These are phyloP conservation scores for Spathaspora gorwiae DNA, from an alignment of 805 yeast species.

Conservation along the genomic window DNA sequence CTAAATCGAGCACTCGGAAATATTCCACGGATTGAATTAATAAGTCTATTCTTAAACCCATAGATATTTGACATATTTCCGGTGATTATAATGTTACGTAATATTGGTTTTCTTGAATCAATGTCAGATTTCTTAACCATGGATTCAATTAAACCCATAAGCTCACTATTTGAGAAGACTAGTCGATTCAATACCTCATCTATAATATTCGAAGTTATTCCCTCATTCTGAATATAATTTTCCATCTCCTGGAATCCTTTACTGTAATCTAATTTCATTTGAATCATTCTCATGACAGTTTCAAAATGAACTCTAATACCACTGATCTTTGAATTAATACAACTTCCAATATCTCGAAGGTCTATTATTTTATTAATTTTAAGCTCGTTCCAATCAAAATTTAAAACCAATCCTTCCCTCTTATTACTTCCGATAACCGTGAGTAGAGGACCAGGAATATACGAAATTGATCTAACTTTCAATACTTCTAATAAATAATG, in stretches of 20 bases:
- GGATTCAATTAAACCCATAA: not conserved
- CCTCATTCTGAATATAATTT: not conserved
- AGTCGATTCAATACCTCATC: not conserved
- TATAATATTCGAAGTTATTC: not conserved
- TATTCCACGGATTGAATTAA: constrained; percentile 9
- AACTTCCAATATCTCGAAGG: constrained; percentile 14
- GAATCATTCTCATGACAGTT: constrained; percentile 4
- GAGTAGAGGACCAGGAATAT: constrained; percentile 16
- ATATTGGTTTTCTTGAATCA: constrained; percentile 15
- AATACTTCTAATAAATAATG: constrained; percentile 18
- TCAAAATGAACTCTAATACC: constrained; percentile 18
- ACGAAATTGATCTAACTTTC: constrained; percentile 20
- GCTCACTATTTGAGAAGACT: not conserved
- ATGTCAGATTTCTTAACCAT: constrained; percentile 11
- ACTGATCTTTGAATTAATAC: constrained; percentile 3
- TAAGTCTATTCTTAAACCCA: constrained; percentile 16
- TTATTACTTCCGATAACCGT: constrained; percentile 17
- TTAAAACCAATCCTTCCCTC: constrained; percentile 23
- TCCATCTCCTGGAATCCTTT: not conserved
- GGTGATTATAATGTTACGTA: constrained; percentile 17
- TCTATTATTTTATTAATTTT: constrained; percentile 19
- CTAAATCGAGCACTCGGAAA: constrained; percentile 4
- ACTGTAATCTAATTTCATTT: not conserved
- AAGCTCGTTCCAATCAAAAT: constrained; percentile 24
- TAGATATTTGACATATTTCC: constrained; percentile 22